Percentiles rank a stretch among this genome's conserved stretches.
These are phyloP conservation scores for Penicillium nucicola DNA, from an alignment of 495 filamentous ascomycete species.

Conservation along the genomic window DNA sequence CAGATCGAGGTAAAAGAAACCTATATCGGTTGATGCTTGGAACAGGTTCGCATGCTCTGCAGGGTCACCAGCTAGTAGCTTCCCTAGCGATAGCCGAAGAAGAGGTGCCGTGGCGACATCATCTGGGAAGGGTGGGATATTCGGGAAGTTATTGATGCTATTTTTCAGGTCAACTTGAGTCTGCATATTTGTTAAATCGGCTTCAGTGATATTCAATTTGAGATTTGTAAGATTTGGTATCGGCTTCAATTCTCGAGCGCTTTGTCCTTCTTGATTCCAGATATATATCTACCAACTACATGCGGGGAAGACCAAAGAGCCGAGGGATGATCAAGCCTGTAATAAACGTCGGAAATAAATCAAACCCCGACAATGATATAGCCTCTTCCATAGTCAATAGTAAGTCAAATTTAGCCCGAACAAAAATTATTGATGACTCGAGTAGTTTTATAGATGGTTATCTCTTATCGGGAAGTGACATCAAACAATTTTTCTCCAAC, in stretches of 20 bases:
- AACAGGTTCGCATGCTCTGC: conserved; percentile 45
- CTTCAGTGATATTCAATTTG: too few relatives aligned
- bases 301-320: conserved; percentile 16
- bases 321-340: conserved; percentile 6
- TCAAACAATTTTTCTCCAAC: conserved; percentile 21
- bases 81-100: conserved; percentile 49
- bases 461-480: conserved; percentile 26
- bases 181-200: neutral
- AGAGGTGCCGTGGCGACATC: conserved; percentile 54
- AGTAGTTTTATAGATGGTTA: neutral
- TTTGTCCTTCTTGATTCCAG: neutral
- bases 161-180: neutral
- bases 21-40: conserved; percentile 49
- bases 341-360: too few relatives aligned
- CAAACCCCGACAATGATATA: too few relatives aligned
- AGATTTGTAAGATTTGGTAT: too few relatives aligned
- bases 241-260: too few relatives aligned
- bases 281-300: neutral
- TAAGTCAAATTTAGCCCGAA: neutral
- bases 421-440: too few relatives aligned
- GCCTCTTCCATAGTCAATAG: too few relatives aligned
- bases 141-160: conserved; percentile 17
- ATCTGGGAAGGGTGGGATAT: conserved; percentile 50
- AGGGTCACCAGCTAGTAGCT: conserved; percentile 39
- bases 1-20: conserved; percentile 64